phyloP scores from a whole-genome alignment of 176 grass and related monocot species.

The Avena sativa region DNA sequence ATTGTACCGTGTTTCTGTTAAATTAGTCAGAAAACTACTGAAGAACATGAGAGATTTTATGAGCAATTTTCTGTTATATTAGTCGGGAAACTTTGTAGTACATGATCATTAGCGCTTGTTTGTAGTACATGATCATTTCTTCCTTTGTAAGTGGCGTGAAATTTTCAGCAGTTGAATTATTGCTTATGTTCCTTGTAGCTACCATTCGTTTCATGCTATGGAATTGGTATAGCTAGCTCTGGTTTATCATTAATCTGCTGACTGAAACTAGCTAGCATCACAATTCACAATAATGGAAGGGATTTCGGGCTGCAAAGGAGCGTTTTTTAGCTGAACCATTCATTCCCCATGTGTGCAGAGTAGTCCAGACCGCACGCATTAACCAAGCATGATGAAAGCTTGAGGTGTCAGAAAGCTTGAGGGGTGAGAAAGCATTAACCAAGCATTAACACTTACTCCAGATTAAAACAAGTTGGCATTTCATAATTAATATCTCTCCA shows the following conservation, averaged over 20 bases:
- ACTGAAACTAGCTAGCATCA: constrained; percentile 6
- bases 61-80: no score
- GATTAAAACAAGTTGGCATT: no score
- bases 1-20: no score
- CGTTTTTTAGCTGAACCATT: constrained; percentile 24
- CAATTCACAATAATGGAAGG: background rate
- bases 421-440: no score
- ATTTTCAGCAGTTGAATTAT: constrained; percentile 10
- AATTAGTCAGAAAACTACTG: no score
- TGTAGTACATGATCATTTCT: no score
- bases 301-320: background rate
- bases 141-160: background rate
- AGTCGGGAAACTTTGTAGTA: no score
- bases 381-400: background rate
- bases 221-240: background rate
- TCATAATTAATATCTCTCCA: no score
- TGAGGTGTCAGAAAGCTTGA: no score
- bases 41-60: no score
- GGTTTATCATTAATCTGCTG: constrained; percentile 16
- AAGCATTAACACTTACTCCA: no score
- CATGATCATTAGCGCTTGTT: no score
- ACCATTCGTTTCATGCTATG: background rate
- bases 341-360: background rate
- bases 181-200: constrained; percentile 24
- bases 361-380: background rate